These are phyloP conservation scores for Erysimum pusillum DNA, from an alignment of 441 rosid species.

Conservation along the genomic window DNA sequence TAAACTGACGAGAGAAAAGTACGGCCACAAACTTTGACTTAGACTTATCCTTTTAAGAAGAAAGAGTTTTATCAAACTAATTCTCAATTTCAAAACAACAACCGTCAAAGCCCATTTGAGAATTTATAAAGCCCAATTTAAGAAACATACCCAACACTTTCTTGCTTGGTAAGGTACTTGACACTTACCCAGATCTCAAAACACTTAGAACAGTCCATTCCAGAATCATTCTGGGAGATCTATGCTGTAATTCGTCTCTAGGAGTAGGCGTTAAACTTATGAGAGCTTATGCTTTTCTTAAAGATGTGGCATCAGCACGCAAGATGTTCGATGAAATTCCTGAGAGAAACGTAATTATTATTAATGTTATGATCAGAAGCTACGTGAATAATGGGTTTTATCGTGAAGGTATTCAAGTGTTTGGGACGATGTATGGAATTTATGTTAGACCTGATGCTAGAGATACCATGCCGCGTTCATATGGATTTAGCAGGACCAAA, in stretches of 20 bases:
- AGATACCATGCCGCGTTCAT: conserved; percentile 72
- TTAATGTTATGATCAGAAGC: conserved; percentile 70
- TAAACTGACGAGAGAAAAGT: too few relatives aligned
- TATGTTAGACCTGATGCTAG: conserved; percentile 58
- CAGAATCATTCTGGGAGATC: conserved; percentile 44
- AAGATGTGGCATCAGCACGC: conserved; percentile 52
- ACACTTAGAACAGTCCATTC: conserved; percentile 55
- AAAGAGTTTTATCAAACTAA: too few relatives aligned
- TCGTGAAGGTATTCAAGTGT: conserved; percentile 56
- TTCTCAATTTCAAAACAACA: too few relatives aligned
- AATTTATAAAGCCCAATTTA: too few relatives aligned
- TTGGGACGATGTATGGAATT: conserved; percentile 47
- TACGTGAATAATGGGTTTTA: conserved; percentile 54
- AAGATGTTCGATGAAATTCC: conserved; percentile 64
- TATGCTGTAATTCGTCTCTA: conserved; percentile 50
- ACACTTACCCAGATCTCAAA: conserved; percentile 56
- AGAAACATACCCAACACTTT: too few relatives aligned
- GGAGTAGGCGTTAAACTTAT: conserved; percentile 64
- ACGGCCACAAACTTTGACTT: too few relatives aligned
- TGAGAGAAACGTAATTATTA: conserved; percentile 58
- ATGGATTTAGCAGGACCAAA: conserved; percentile 90
- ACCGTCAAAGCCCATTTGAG: too few relatives aligned
- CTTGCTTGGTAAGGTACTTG: conserved; percentile 51
- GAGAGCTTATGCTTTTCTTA: conserved; percentile 54
- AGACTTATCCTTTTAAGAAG: too few relatives aligned